phyloP scores from a whole-genome alignment of 768 basidiomycete species.

The Tulasnella sp. region DNA sequence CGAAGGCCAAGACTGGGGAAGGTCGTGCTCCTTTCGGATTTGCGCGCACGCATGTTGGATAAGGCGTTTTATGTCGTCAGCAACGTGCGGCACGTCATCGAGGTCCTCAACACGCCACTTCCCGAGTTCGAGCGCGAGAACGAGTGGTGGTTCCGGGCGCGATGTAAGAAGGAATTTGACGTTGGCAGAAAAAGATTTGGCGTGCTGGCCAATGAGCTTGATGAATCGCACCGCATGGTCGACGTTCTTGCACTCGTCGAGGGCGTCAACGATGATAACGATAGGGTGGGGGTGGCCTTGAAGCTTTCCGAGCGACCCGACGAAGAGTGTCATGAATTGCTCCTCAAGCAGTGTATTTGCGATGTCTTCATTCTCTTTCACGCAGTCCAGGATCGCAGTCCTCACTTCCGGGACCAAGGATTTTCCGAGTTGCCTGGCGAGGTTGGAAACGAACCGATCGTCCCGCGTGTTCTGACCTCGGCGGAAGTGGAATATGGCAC shows the following conservation, averaged over 20 bases:
- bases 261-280: not conserved
- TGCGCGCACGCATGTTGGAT: not conserved
- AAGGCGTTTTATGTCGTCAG: not conserved
- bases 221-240: not conserved
- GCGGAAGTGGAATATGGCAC: not conserved
- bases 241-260: not conserved
- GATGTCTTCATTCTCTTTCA: not conserved
- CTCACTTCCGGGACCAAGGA: not conserved
- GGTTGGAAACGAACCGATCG: not conserved
- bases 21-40: not conserved
- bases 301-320: too few species aligned
- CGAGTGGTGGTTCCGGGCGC: not conserved
- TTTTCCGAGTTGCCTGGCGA: not conserved
- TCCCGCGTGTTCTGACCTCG: not conserved
- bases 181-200: not conserved
- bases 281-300: too few species aligned
- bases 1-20: not conserved
- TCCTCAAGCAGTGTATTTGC: not conserved
- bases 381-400: not conserved
- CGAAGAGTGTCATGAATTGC: too few species aligned
- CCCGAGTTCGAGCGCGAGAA: not conserved
- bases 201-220: not conserved
- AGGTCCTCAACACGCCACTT: not conserved
- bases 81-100: not conserved
- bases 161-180: not conserved